Evolutionary conservation across 2,329 filamentous ascomycete species (phyloP).

Genomic region (Botryotinia globosa): DNA sequence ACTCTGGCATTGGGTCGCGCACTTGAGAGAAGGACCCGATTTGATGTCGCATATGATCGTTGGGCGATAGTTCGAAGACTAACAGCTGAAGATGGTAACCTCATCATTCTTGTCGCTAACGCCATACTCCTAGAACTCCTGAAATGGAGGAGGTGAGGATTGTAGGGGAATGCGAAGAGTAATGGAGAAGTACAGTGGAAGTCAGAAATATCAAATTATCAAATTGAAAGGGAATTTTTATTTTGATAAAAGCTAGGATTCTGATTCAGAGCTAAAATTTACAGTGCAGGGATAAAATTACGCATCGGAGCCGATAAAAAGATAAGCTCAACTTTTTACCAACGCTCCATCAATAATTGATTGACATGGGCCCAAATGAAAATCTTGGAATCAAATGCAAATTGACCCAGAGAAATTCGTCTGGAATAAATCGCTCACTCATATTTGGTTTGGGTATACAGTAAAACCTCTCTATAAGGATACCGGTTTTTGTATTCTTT

Average conservation of each 20-base stretch:
- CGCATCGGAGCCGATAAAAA: conserved; percentile 11
- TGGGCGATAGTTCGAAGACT: conserved; percentile 32
- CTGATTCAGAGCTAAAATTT: conserved; percentile 2
- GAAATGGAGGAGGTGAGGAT: neutral
- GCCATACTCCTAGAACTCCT: conserved; percentile 34
- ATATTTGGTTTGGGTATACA: neutral
- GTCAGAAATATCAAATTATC: conserved; percentile 1
- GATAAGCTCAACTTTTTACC: conserved; percentile 3
- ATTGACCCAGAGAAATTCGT: neutral
- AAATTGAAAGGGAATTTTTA: conserved; percentile 17
- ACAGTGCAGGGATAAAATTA: conserved; percentile 11
- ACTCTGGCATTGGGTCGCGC: conserved; percentile 32
- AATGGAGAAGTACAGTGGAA: neutral
- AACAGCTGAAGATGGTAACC: conserved; percentile 36
- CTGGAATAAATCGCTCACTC: neutral
- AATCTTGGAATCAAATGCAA: neutral
- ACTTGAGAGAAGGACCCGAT: conserved; percentile 29
- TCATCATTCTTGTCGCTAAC: conserved; percentile 37
- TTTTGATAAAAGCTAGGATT: conserved; percentile 19
- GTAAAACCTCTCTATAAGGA: too few relatives aligned
- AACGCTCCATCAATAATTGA: neutral
- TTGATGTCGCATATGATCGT: conserved; percentile 34
- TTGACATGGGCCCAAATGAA: neutral
- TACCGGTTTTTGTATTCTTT: too few relatives aligned
- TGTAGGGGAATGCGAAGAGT: conserved; percentile 1